These are phyloP conservation scores for Annona cherimola DNA, from an alignment of 164 flowering plant species.

Conservation along the genomic window DNA sequence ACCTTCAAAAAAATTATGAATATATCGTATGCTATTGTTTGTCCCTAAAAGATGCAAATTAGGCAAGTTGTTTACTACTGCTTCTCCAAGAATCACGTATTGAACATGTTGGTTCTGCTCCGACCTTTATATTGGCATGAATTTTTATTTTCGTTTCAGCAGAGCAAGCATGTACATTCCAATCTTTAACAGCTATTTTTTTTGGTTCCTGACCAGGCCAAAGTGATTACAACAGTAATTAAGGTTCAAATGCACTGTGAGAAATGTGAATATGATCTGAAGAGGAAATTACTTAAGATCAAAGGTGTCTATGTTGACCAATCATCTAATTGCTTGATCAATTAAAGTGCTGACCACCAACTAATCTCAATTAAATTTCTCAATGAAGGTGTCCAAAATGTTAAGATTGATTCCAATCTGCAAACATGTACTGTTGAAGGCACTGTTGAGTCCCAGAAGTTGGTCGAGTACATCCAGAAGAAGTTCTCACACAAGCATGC, in stretches of 20 bases:
- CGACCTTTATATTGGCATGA: too few species aligned
- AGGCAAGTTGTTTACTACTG: too few species aligned
- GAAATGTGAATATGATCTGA: slow-evolving; percentile 50
- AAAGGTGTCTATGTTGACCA: slow-evolving; percentile 36
- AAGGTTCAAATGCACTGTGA: slow-evolving; percentile 60
- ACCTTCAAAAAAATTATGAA: too few species aligned
- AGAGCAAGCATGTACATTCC: background rate
- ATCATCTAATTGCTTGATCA: background rate
- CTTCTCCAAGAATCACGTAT: too few species aligned
- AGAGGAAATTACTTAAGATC: slow-evolving; percentile 36
- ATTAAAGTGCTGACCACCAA: background rate
- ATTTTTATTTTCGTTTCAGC: too few species aligned
- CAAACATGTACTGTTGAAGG: slow-evolving; percentile 58
- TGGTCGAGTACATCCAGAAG: slow-evolving; percentile 36
- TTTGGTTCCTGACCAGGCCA: slow-evolving; percentile 12
- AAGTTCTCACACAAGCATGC: slow-evolving; percentile 52
- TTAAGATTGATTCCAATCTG: slow-evolving; percentile 50
- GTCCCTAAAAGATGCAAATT: too few species aligned
- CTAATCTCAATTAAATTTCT: background rate
- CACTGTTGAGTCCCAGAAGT: slow-evolving; percentile 41
- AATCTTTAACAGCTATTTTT: background rate
- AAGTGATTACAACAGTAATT: slow-evolving; percentile 26
- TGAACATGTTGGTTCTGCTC: too few species aligned
- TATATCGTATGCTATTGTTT: too few species aligned
- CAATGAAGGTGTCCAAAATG: slow-evolving; percentile 45